Base-by-base conservation (phyloP, 192 early-diverging fungal species). In the Phycomyces blakesleeanus region DNA sequence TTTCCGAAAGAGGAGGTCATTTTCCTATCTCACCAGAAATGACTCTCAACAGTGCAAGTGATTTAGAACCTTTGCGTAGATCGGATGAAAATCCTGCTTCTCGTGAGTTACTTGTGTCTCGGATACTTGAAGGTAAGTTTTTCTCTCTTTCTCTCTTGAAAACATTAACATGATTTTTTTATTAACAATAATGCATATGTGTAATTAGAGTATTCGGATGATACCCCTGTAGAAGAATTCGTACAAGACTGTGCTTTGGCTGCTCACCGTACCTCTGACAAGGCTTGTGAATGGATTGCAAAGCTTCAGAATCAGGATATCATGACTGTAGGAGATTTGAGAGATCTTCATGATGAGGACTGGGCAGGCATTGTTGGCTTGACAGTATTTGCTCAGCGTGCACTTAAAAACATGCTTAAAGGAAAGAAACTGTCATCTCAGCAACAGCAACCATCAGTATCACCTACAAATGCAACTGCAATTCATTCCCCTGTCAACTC, bases 291-390 rank as follows among this genome's bases (percentile, higher is more conserved):
- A 60, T 91, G 90, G 90, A 67, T 86, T 8, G 71, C 72, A 8
- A 85, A 83, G 64, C 75, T 91, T n/a, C 80, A 91, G 54, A 78
- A 76, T 27, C 89, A 91, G 71, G 90, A 91, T 64, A 82, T 91
- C 41, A 85, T 89, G 87, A 89, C 87, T 0, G 85, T 91, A 29
- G 90, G 89, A 8, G 89, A 91, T 61, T 57, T 91, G 53, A 80
- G 84, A 29, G 85, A 87, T 66, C 63, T 91, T 25, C 82, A 85
- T 58, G 87, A 90, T 24, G 84, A 87, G 51, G 89, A 91, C 62
- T 91, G 89, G 89, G 74, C 71, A 5, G 87, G 83, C 1, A 80
- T 84, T 52, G 29, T 34, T 5, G 80, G 78, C 11, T 59, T 84
- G 11, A 84, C 82, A 2, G 82, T 84, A 10, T 84, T 81, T 78